Base-by-base conservation (phyloP, 2,329 filamentous ascomycete genomes). In the Apiospora phragmitis region DNA sequence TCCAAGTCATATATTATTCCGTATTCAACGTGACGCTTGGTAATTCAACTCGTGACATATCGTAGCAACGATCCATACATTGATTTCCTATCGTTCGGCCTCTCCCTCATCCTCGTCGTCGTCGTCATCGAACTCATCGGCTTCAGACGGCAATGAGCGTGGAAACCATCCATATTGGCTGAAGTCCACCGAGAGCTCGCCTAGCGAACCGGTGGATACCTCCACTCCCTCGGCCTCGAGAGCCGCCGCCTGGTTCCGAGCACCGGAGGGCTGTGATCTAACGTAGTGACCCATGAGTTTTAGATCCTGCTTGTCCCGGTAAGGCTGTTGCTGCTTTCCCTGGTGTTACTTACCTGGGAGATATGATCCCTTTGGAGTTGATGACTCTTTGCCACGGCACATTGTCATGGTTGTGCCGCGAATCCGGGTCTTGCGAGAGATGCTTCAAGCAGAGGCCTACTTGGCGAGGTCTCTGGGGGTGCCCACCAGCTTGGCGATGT, bases 351-450 rank as follows among this genome's bases (percentile, higher is more conserved):
- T 67, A 95, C 94, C 95, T 89, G 9, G 93, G 93, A 62, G 94
- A 97, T 75, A 98, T 97, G 71, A 90, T 85, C 29, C 95, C 95
- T 81, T 93, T 95, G 18, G 93, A 85, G 80, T 95, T 97, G 79
- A 98, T 92, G 71, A 98, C 93, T 71, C 96, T 87, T 84, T 98
- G 95, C 95, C 95, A 98, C 0, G 95, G 95, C 4, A 98, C 95
- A 74, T 92, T 98, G 32, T 84, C 85, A 71, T 88, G 85, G 80
- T 97, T 92, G 83, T 92, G 97, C 70, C 81, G 85, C 70, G 79
- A 74, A 0, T 83, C 80, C 0, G 84, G 76, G 70, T 88, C 85
- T 8, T 83, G 78, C 1, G 94, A 89, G 16, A 98, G 89, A 79
- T 97, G 92, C 80, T 97, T 98, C 35, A 98, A 88, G 80, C 93